Evolutionary conservation across 2,329 filamentous ascomycete genomes (phyloP), one percentile per base, ranked within the genome.

Genomic region (Cercospora janseana): DNA sequence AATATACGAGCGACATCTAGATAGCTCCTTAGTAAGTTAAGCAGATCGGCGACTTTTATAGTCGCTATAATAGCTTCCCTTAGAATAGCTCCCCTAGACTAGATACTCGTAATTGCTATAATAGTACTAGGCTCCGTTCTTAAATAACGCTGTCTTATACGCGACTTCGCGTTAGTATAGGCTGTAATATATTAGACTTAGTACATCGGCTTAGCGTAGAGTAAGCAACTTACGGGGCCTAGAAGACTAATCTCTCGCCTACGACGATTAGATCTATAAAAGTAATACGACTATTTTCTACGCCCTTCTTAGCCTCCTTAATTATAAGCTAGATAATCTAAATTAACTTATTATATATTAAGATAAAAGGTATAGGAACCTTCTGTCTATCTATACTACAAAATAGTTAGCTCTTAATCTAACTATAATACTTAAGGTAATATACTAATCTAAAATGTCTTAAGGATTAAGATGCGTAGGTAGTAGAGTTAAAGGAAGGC

Each of bases 361-460:
- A 59, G 8, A 58, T 38, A 40, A 54, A 61, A 1, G 55, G 58
- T 10, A 35, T 31, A 3, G n/a, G n/a, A n/a, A n/a, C n/a, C n/a
- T n/a, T 43, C 21, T 4, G 16, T 12, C 12, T 24, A 10, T 7
- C 32, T 24, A 1, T 16, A n/a, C 10, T 43, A 13, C 28, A 49
- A 32, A 5, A 27, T 32, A 16, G 4, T 18, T n/a, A 34, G 28
- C 10, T 40, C n/a, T 6, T 20, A 20, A n/a, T 13, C 15, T 24
- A n/a, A 20, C 2, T 21, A 29, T 16, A 6, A 23, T 12, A 6
- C 3, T 9, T 18, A 13, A 12, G 4, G 2, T 3, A 6, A 31
- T 29, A 24, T 35, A 45, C 42, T 41, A 37, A 43, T 49, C 35
- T 1, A 49, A 34, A 2, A 42, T 13, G 13, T 49, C 46, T 2